Conservation (phyloP, 2,329 filamentous ascomycete genomes). For the Dendrostoma leiphaemia region DNA sequence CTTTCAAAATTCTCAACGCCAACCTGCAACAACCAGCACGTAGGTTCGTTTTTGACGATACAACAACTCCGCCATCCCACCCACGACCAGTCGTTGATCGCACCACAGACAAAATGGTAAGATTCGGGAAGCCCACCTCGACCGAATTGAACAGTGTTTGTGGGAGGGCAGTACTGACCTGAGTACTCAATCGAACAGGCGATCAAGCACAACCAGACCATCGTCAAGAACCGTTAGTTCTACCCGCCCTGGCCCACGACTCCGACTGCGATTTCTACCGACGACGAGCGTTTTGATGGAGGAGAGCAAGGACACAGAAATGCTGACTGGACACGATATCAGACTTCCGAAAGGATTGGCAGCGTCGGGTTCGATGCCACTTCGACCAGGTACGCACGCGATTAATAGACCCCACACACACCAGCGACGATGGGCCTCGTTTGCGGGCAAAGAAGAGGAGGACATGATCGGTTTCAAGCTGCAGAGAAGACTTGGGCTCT, state of each 20-base stretch:
- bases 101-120: constrained; percentile 54
- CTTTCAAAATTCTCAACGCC: constrained; percentile 18
- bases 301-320: constrained; percentile 14
- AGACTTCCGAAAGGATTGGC: constrained; percentile 99
- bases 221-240: constrained; percentile 87
- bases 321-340: constrained; percentile 40
- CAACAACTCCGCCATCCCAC: constrained; percentile 12
- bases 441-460: neutral
- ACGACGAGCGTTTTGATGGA: constrained; percentile 19
- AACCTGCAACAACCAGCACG: constrained; percentile 3
- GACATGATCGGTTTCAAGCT: too few relatives aligned
- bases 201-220: constrained; percentile 99
- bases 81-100: constrained; percentile 41
- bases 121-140: constrained; percentile 20
- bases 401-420: constrained; percentile 21
- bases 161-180: constrained; percentile 22
- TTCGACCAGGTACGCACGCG: constrained; percentile 88
- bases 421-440: constrained; percentile 18
- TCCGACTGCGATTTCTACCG: constrained; percentile 29
- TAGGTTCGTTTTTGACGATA: constrained; percentile 15
- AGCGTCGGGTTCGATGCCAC: constrained; percentile 97
- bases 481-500: constrained; percentile 20
- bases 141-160: constrained; percentile 20
- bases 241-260: constrained; percentile 23
- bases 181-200: constrained; percentile 55